phyloP scores from a whole-genome alignment of 371 early-diverging fungal genomes.

The Rhizomucor miehei region DNA sequence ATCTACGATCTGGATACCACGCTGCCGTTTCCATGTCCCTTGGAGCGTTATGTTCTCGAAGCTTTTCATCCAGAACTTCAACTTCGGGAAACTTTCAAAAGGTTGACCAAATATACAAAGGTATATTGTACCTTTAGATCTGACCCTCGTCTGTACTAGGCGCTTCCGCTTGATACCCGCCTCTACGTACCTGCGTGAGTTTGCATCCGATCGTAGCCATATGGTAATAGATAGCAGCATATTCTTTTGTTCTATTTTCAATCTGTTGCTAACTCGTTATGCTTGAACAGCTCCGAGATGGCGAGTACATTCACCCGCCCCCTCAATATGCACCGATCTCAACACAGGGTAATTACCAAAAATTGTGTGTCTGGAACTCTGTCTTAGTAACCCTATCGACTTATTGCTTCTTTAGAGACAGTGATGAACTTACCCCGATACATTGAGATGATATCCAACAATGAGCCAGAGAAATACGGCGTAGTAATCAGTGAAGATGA shows the following conservation, averaged over 20 bases:
- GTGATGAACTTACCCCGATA: conserved; percentile 19
- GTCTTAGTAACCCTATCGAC: too few relatives aligned
- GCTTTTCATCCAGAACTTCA: conserved; percentile 28
- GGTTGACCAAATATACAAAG: conserved; percentile 7
- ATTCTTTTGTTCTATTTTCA: too few relatives aligned
- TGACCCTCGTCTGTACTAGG: conserved; percentile 3
- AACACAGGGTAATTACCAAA: conserved; percentile 3
- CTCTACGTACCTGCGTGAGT: conserved; percentile 18
- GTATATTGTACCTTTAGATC: background rate
- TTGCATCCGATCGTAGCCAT: conserved; percentile 42
- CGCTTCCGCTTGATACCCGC: conserved; percentile 40
- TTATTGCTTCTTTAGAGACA: background rate
- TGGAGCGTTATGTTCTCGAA: conserved; percentile 18
- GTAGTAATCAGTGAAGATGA: conserved; percentile 11
- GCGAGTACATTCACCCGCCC: conserved; percentile 22
- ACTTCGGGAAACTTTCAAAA: conserved; percentile 19
- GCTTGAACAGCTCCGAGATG: conserved; percentile 18
- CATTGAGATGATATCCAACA: conserved; percentile 19
- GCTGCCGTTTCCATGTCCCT: conserved; percentile 33
- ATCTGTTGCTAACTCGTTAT: background rate
- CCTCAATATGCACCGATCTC: conserved; percentile 28
- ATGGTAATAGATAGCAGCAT: too few relatives aligned
- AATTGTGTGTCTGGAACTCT: too few relatives aligned
- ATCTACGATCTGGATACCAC: conserved; percentile 40
- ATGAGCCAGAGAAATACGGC: conserved; percentile 11